Conservation (phyloP, 441 rosid species). For the Geranium incanum region DNA sequence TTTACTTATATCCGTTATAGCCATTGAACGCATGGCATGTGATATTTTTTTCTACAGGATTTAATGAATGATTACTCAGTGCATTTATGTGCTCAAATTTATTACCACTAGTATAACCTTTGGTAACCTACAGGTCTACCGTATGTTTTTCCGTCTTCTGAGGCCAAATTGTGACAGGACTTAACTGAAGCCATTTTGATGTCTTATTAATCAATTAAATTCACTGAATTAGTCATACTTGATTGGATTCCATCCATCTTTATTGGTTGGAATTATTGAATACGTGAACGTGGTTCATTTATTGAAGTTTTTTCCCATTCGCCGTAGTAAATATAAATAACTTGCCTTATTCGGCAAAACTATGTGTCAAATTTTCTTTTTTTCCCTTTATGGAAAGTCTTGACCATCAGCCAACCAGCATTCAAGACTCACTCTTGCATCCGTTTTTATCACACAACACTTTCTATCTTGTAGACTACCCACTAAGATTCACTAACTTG, state of each 20-base stretch:
- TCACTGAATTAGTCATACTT: background rate
- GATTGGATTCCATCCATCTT: background rate
- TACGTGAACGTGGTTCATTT: background rate
- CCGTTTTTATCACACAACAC: background rate
- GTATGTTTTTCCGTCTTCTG: background rate
- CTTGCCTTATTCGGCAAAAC: background rate
- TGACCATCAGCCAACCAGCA: background rate
- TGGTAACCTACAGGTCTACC: background rate
- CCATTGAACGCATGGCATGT: constrained; percentile 3
- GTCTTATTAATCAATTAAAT: background rate
- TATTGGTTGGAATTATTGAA: constrained; percentile 1
- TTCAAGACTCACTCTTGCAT: background rate
- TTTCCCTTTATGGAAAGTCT: background rate
- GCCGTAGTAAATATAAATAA: background rate
- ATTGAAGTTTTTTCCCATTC: background rate
- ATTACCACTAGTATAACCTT: background rate
- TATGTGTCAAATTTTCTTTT: background rate
- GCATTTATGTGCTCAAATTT: background rate
- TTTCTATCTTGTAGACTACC: background rate
- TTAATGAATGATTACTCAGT: background rate
- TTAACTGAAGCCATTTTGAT: background rate
- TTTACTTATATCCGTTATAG: background rate
- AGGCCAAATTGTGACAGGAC: background rate
- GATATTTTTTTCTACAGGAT: background rate
- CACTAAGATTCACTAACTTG: background rate